Conservation (phyloP, 192 early-diverging fungal genomes). For the Haplosporangium gracile region DNA sequence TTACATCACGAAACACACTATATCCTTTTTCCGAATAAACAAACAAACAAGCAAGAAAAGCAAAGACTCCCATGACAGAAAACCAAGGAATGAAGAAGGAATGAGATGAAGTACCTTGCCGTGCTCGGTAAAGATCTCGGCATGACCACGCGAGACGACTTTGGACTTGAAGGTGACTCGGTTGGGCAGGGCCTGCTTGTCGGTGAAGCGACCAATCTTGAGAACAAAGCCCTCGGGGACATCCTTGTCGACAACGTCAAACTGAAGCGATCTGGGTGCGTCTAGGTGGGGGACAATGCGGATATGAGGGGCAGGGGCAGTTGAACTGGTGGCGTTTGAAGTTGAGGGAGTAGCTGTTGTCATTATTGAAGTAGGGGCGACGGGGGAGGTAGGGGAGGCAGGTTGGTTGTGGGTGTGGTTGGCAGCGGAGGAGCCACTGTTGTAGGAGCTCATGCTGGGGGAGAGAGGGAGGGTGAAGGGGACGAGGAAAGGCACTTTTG, state of each 20-base stretch:
- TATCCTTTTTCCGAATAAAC: neutral
- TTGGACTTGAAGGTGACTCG: slow-evolving; percentile 92
- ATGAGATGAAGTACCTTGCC: slow-evolving; percentile 60
- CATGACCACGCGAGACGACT: slow-evolving; percentile 93
- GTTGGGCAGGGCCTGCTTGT: slow-evolving; percentile 71
- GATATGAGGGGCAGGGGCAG: slow-evolving; percentile 57
- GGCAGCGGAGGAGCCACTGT: neutral
- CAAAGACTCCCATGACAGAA: neutral
- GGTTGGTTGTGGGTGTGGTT: neutral
- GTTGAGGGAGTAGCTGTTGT: slow-evolving; percentile 22
- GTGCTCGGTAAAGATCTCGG: slow-evolving; percentile 91
- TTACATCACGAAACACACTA: neutral
- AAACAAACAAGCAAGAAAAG: neutral
- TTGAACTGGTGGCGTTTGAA: slow-evolving; percentile 11
- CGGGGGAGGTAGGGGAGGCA: slow-evolving; percentile 4
- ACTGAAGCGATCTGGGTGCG: slow-evolving; percentile 62
- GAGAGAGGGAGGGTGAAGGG: slow-evolving; percentile 36
- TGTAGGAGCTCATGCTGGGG: slow-evolving; percentile 45
- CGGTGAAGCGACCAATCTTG: slow-evolving; percentile 83
- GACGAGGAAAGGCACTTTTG: slow-evolving; percentile 52
- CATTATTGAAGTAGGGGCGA: neutral
- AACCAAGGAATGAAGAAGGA: neutral
- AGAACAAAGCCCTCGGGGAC: slow-evolving; percentile 70
- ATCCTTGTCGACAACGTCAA: slow-evolving; percentile 70
- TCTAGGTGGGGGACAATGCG: slow-evolving; percentile 72